These are phyloP conservation scores for Gremmenia infestans DNA, from an alignment of 2,329 filamentous ascomycete genomes.

Conservation along the genomic window DNA sequence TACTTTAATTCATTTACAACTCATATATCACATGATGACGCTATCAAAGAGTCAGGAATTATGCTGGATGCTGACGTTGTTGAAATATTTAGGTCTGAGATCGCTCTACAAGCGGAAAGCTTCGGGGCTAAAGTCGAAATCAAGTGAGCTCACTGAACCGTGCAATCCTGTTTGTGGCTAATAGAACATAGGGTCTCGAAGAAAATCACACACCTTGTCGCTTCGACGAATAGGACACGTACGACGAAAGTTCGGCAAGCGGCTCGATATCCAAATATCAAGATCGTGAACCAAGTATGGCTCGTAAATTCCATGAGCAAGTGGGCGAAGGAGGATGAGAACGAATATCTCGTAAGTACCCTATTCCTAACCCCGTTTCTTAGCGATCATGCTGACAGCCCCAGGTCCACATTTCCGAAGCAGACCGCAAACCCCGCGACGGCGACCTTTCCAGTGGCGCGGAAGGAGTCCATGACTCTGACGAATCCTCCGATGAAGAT, in stretches of 20 bases:
- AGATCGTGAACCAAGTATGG: conserved; percentile 91
- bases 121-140: conserved; percentile 69
- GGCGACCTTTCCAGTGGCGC: conserved; percentile 32
- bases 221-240: conserved; percentile 64
- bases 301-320: conserved; percentile 76
- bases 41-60: not conserved
- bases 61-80: conserved; percentile 1
- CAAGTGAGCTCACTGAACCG: conserved; percentile 17
- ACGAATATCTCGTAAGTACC: conserved; percentile 39
- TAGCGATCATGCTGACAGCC: conserved; percentile 6
- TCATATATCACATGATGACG: conserved; percentile 10
- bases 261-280: conserved; percentile 71
- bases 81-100: conserved; percentile 58
- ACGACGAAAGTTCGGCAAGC: conserved; percentile 91
- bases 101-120: conserved; percentile 77
- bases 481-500: conserved; percentile 24
- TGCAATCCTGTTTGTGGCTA: conserved; percentile 1
- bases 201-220: conserved; percentile 69
- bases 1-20: conserved; percentile 30
- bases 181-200: conserved; percentile 45
- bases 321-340: conserved; percentile 78
- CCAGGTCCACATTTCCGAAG: conserved; percentile 63
- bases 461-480: conserved; percentile 18
- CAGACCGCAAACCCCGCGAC: conserved; percentile 46
- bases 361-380: not conserved